A percentile compares a stretch with the other conserved stretches of the same genome.
phyloP scores from a whole-genome alignment of 75 land plant genomes.

The Chamaecyparis obtusa region DNA sequence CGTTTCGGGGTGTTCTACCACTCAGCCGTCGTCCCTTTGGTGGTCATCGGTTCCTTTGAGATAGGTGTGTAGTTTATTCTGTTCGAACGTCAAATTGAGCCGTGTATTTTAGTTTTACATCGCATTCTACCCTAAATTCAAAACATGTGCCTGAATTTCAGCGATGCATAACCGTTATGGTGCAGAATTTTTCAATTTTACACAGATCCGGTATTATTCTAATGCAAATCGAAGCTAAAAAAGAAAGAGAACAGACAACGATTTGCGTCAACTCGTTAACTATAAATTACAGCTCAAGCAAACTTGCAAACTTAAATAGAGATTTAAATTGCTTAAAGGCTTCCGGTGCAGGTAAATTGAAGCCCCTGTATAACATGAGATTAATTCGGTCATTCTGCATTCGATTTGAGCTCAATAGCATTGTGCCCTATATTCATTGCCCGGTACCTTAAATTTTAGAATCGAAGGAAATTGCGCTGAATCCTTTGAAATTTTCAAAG shows the following conservation, averaged over 20 bases:
- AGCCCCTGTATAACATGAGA: neutral
- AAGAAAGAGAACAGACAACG: neutral
- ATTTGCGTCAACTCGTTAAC: neutral
- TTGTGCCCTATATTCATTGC: neutral
- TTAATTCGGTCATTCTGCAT: neutral
- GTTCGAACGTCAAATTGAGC: too few relatives aligned
- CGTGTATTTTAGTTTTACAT: neutral
- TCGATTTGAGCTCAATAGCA: neutral
- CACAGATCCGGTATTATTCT: neutral
- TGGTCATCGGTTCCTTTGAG: too few relatives aligned
- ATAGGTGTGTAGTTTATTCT: too few relatives aligned
- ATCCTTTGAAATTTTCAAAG: neutral
- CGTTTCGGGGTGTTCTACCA: too few relatives aligned
- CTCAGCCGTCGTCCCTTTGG: too few relatives aligned
- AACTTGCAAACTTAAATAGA: too few relatives aligned
- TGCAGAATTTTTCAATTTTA: neutral
- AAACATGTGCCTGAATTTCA: neutral
- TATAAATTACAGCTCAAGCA: neutral
- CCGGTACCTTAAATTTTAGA: neutral
- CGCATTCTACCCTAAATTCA: neutral
- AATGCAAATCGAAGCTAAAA: neutral
- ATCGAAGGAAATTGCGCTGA: neutral
- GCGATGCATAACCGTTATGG: neutral
- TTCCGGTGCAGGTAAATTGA: too few relatives aligned
- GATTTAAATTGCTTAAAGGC: too few relatives aligned